Base-by-base conservation (phyloP, 106 monocot species). In the Platanthera guangdongensis region DNA sequence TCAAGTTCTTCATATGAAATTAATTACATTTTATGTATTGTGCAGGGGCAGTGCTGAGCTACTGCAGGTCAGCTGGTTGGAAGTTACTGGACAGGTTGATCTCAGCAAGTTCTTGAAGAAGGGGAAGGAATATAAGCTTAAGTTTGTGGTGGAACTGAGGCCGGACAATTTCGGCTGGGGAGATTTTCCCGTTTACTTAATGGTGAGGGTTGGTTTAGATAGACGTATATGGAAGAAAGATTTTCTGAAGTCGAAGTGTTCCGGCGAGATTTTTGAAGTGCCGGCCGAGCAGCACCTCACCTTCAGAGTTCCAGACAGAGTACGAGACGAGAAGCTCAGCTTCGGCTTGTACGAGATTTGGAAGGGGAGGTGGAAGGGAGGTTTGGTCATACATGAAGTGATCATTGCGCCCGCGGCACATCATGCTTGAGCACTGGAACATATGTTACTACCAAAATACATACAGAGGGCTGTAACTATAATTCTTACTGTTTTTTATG, bases 361-460 rank as follows among this genome's bases (percentile, higher is more conserved):
- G 81, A 81, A 14, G 70, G 81, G 81, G 48, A 81, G 57, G n/a
- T 81, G 81, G 81, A 81, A 81, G 75, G 81, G 81, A 15, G 81
- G 81, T 1, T 69, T 81, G 12, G 47, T 70, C 14, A 81, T 81
- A 16, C 11, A 48, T 7, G 68, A 76, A 16, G 75, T 76, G 68
- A 55, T 57, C 21, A 79, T 79, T 21, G 55, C 51, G 7, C 71
- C 71, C 8, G 39, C 39, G 1, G 39, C 3, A 39, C 39, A 39
- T 39, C 39, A 39, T 39, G 39, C 39, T 39, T 39, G 39, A 39
- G 25, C 25, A 25, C 39, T 39, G 39, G 39, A 39, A 39, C 39
- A 39, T 39, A 39, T 25, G 25, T 39, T 39, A 39, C 39, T 39
- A 39, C 39, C 0, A 39, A 39, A 39, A 3, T 39, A 39, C 39